A percentile compares a stretch with the other conserved stretches of the same genome.
Evolutionary conservation across 257 asterid genomes (phyloP).

Genomic region (Agastache rugosa): DNA sequence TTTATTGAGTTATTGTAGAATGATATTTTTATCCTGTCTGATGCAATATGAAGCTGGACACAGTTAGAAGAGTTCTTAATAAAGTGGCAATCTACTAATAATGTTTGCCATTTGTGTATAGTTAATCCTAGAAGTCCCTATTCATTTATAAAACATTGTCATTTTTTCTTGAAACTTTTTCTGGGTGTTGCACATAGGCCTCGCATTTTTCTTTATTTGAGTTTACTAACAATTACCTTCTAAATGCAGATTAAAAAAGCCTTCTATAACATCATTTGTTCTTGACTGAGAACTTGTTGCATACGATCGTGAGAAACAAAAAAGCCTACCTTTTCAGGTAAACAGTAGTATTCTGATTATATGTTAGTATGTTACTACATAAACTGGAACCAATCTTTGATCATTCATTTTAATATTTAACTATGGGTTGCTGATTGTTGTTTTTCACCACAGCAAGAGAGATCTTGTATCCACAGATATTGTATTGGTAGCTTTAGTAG

Average conservation of each 20-base stretch:
- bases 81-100: not conserved
- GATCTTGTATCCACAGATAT: conserved; percentile 18
- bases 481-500: conserved; percentile 27
- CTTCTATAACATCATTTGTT: conserved; percentile 59
- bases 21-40: not conserved
- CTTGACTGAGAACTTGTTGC: conserved; percentile 97
- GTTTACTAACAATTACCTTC: conserved; percentile 30
- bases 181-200: conserved; percentile 3
- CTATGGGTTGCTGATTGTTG: not conserved
- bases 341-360: conserved; percentile 18
- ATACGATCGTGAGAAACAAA: conserved; percentile 86
- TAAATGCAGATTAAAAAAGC: conserved; percentile 68
- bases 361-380: conserved; percentile 7
- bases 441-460: conserved; percentile 5
- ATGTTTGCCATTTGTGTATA: not conserved
- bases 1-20: not conserved
- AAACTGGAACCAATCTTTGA: conserved; percentile 6
- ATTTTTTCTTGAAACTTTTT: not conserved
- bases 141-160: not conserved
- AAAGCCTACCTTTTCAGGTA: conserved; percentile 93
- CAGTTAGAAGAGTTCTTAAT: not conserved
- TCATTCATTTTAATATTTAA: conserved; percentile 18
- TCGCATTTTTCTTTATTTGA: conserved; percentile 17
- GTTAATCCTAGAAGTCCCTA: not conserved
- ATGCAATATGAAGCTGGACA: not conserved